A percentile compares a stretch with the other conserved stretches of the same genome.
Evolutionary conservation across 2,329 filamentous ascomycete species (phyloP).

Genomic region (Venturia asperata): DNA sequence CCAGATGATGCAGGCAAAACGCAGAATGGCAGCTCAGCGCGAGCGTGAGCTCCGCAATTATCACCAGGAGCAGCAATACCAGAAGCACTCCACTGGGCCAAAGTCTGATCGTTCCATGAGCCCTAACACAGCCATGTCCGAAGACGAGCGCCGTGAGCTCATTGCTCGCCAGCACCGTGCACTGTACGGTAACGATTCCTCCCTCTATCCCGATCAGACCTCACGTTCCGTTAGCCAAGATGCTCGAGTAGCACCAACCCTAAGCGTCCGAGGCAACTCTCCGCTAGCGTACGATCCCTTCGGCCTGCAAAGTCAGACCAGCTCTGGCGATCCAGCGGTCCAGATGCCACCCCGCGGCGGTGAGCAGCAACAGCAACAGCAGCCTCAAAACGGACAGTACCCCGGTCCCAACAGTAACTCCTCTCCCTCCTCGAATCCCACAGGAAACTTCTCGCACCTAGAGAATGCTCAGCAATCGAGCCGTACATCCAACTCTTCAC

Average conservation of each 20-base stretch:
- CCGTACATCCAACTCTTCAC: constrained; percentile 80
- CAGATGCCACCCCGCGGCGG: constrained; percentile 42
- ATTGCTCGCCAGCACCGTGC: constrained; percentile 94
- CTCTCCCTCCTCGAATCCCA: constrained; percentile 66
- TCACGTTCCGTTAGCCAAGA: constrained; percentile 56
- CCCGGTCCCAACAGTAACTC: constrained; percentile 77
- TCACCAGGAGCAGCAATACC: constrained; percentile 99
- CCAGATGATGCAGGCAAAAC: constrained; percentile 98
- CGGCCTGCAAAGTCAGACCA: constrained; percentile 45
- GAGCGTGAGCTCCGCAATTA: constrained; percentile 99
- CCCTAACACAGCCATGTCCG: constrained; percentile 74
- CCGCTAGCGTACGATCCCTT: constrained; percentile 73
- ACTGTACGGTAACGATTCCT: constrained; percentile 69
- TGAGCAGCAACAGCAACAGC: constrained; percentile 31
- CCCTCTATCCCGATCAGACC: constrained; percentile 59
- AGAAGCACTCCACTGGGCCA: constrained; percentile 74
- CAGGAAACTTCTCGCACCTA: constrained; percentile 41
- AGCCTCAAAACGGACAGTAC: constrained; percentile 39
- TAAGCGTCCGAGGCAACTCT: constrained; percentile 65
- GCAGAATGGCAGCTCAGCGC: constrained; percentile 97
- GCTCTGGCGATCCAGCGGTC: constrained; percentile 45
- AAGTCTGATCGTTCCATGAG: constrained; percentile 85
- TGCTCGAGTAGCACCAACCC: constrained; percentile 51
- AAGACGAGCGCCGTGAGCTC: constrained; percentile 91
- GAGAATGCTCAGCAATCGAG: constrained; percentile 56